These are phyloP conservation scores for Grammothele lineata DNA, from an alignment of 768 basidiomycete genomes.

Conservation along the genomic window DNA sequence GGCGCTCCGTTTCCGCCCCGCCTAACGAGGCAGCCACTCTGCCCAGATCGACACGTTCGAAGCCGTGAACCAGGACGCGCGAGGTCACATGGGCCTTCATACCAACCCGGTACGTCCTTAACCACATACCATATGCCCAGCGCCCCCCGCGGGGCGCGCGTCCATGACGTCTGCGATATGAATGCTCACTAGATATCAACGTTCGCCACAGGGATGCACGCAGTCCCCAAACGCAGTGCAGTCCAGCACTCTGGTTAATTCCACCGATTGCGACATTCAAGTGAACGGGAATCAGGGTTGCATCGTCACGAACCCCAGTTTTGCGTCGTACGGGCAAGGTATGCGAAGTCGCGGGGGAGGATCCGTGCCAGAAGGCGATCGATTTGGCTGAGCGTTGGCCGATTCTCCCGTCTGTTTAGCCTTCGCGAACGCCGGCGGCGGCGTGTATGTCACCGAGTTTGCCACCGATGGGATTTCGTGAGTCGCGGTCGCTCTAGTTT, in stretches of 20 bases:
- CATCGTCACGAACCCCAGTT: conserved; percentile 48
- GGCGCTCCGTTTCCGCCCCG: conserved; percentile 27
- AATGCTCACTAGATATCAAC: background rate
- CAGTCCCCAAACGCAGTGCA: conserved; percentile 43
- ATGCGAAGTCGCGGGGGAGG: background rate
- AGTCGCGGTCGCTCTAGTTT: conserved; percentile 21
- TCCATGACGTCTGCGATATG: too few species aligned
- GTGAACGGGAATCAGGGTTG: conserved; percentile 65
- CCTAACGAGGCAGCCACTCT: background rate
- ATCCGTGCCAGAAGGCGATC: too few species aligned
- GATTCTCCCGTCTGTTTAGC: conserved; percentile 20
- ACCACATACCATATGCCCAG: background rate
- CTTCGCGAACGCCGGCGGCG: conserved; percentile 65
- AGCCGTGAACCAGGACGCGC: conserved; percentile 63
- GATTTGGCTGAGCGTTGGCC: too few species aligned
- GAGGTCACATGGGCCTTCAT: conserved; percentile 74
- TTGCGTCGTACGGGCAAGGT: conserved; percentile 53
- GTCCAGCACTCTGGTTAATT: conserved; percentile 47
- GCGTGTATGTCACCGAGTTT: conserved; percentile 73
- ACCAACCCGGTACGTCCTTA: conserved; percentile 43
- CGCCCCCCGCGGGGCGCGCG: too few species aligned
- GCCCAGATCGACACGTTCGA: conserved; percentile 63
- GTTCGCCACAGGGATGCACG: conserved; percentile 42
- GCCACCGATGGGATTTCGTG: conserved; percentile 62
- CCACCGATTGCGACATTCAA: conserved; percentile 54